These are phyloP conservation scores for Teratosphaeriaceae sp. DNA, from an alignment of 2,329 filamentous ascomycete genomes.

Conservation along the genomic window DNA sequence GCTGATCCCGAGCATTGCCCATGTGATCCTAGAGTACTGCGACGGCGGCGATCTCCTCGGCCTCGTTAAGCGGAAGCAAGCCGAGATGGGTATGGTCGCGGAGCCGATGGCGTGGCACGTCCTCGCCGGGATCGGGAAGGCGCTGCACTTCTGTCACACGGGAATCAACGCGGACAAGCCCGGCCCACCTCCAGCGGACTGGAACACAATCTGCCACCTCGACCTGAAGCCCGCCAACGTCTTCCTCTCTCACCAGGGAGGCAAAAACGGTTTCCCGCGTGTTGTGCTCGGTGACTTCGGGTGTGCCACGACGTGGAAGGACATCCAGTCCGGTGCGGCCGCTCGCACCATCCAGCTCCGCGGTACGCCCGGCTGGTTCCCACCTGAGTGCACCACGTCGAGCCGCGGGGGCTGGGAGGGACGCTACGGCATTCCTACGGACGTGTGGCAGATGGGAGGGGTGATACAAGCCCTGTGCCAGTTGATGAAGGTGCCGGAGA, in stretches of 20 bases:
- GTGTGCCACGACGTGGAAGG: conserved; percentile 8
- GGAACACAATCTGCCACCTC: conserved; percentile 18
- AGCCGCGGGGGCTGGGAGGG: not conserved
- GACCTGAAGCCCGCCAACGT: conserved; percentile 7
- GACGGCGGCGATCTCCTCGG: conserved; percentile 12
- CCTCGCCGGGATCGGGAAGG: conserved; percentile 10
- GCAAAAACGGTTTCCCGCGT: not conserved
- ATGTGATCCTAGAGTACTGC: conserved; percentile 17
- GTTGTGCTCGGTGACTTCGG: conserved; percentile 18
- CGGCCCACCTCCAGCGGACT: conserved; percentile 1
- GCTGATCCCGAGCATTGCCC: no score
- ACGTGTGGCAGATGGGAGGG: conserved; percentile 17
- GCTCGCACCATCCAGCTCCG: not conserved
- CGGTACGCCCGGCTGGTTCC: conserved; percentile 12
- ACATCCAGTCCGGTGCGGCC: conserved; percentile 9
- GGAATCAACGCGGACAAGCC: conserved; percentile 6
- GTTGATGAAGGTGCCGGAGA: conserved; percentile 6
- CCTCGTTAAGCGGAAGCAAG: conserved; percentile 10
- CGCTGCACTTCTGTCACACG: conserved; percentile 28
- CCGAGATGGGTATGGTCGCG: not conserved
- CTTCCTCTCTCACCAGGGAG: conserved; percentile 1
- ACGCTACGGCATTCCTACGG: conserved; percentile 12
- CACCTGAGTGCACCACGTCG: conserved; percentile 10
- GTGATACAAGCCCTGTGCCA: conserved; percentile 13
- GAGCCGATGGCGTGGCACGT: conserved; percentile 15